A percentile compares a stretch with the other conserved stretches of the same genome.
phyloP scores from a whole-genome alignment of 176 grass and related monocot species.

The Poa annua region DNA sequence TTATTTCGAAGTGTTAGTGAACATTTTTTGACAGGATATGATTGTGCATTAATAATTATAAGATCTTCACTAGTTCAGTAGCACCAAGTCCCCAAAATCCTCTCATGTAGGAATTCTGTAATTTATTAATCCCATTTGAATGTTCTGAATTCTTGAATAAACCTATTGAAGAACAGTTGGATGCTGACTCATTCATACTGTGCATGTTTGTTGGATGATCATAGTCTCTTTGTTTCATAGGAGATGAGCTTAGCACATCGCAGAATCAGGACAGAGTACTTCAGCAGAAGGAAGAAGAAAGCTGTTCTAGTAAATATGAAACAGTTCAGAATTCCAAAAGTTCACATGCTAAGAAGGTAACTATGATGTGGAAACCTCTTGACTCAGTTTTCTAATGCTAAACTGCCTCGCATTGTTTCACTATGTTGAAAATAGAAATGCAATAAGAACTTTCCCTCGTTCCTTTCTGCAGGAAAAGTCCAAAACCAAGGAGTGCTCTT shows the following conservation, averaged over 20 bases:
- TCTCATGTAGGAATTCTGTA: background rate
- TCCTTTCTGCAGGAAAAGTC: conserved; percentile 36
- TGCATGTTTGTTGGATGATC: conserved; percentile 23
- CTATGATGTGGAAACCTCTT: background rate
- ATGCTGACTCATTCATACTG: background rate
- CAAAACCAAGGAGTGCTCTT: conserved; percentile 57
- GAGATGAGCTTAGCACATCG: conserved; percentile 37
- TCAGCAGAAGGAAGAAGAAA: conserved; percentile 36
- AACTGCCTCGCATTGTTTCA: background rate
- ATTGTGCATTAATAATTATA: background rate
- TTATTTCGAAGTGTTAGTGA: background rate
- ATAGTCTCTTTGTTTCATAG: conserved; percentile 18
- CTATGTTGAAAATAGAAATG: background rate
- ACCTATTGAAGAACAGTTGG: background rate
- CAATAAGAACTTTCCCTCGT: conserved; percentile 1
- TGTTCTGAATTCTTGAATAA: background rate
- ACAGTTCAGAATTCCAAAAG: conserved; percentile 6
- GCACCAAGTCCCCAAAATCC: background rate
- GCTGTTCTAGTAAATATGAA: conserved; percentile 41
- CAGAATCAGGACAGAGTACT: conserved; percentile 12
- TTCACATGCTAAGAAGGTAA: conserved; percentile 53
- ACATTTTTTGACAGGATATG: background rate
- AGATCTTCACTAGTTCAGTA: background rate
- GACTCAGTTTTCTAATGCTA: background rate
- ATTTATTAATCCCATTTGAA: background rate